phyloP scores from a whole-genome alignment of 257 asterid genomes.

The Solanum pimpinellifolium region DNA sequence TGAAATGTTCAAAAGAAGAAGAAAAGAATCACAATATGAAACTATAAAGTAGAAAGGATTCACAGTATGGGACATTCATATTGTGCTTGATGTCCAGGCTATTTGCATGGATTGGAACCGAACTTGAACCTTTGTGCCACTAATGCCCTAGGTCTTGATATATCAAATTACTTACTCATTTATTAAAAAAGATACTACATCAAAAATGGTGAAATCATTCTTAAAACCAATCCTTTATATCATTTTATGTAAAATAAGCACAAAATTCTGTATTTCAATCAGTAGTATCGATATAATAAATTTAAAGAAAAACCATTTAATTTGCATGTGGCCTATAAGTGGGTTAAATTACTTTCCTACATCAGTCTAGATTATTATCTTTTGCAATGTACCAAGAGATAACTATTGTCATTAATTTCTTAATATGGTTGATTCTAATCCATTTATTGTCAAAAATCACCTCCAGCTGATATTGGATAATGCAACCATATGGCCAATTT shows the following conservation, averaged over 20 bases:
- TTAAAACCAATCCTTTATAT: background rate
- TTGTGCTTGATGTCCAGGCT: background rate
- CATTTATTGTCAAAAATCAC: background rate
- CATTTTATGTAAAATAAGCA: background rate
- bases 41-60: background rate
- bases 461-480: background rate
- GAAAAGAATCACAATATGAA: background rate
- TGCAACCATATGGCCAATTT: background rate
- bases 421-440: background rate
- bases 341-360: background rate
- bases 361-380: background rate
- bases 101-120: background rate
- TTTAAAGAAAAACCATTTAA: background rate
- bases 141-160: background rate
- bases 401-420: background rate
- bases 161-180: background rate
- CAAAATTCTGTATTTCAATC: background rate
- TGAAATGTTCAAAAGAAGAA: background rate
- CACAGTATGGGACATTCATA: background rate
- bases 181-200: background rate
- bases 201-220: background rate
- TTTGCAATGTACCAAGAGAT: background rate
- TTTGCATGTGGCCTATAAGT: background rate
- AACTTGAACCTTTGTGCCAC: background rate
- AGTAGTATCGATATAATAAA: background rate